phyloP scores from a whole-genome alignment of 2,329 filamentous ascomycete genomes.

The Penicillium sp. region DNA sequence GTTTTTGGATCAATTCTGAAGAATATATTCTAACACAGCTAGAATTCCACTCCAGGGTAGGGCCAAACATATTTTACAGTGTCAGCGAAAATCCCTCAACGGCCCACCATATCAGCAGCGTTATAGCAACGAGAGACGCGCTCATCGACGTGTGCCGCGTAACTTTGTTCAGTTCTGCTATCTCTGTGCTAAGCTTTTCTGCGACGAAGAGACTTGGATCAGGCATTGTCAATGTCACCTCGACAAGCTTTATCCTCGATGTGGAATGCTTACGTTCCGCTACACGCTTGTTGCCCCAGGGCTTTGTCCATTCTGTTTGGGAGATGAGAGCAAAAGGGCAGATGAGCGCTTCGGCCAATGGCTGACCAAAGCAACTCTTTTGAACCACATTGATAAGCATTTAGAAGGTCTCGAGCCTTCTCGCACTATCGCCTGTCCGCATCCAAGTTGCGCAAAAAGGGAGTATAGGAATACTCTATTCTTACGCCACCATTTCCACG shows the following conservation, averaged over 20 bases:
- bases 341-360: constrained; percentile 16
- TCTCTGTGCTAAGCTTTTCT: constrained; percentile 5
- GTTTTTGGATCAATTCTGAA: too few relatives aligned
- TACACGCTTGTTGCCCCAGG: constrained; percentile 10
- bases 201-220: not conserved
- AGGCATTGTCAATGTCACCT: constrained; percentile 6
- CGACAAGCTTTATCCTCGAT: constrained; percentile 1
- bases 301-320: constrained; percentile 9
- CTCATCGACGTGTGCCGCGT: constrained; percentile 3
- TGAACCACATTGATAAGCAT: constrained; percentile 12
- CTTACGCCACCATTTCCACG: constrained; percentile 5
- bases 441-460: constrained; percentile 3
- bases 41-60: constrained; percentile 4
- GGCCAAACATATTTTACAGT: constrained; percentile 17
- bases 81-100: constrained; percentile 4
- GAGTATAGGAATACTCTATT: not conserved
- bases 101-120: constrained; percentile 9
- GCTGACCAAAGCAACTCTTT: constrained; percentile 13
- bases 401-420: not conserved
- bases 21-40: not conserved
- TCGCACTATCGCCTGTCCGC: not conserved
- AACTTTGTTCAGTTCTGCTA: constrained; percentile 16
- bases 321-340: constrained; percentile 1
- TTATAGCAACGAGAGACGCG: constrained; percentile 12
- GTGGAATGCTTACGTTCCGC: constrained; percentile 8